Conservation (phyloP, 2,329 filamentous ascomycete genomes). For the Gnomoniopsis smithogilvyi region DNA sequence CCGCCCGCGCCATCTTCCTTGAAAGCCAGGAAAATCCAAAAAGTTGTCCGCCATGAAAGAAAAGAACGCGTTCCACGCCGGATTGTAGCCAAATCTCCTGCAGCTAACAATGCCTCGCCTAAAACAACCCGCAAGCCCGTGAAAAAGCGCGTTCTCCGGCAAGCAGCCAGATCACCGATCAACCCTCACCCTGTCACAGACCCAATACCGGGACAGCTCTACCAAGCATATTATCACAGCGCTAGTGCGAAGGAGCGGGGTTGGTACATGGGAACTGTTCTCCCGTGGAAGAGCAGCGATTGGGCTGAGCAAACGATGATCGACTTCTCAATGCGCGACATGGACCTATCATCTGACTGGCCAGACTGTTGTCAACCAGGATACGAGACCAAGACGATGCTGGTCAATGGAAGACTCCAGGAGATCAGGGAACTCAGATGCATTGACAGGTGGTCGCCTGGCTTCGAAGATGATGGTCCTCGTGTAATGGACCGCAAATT, state of each 20-base stretch:
- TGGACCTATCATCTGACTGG: background rate
- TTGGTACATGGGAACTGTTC: slow-evolving; percentile 8
- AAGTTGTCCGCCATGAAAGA: too few relatives aligned
- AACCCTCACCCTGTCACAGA: background rate
- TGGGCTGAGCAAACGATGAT: slow-evolving; percentile 5
- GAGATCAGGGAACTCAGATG: background rate
- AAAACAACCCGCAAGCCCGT: too few relatives aligned
- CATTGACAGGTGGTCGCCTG: background rate
- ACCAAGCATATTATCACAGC: slow-evolving; percentile 12
- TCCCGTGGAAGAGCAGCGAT: slow-evolving; percentile 1
- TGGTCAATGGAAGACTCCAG: background rate
- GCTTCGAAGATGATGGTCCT: background rate
- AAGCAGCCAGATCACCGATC: background rate
- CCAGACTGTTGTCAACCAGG: slow-evolving; percentile 1
- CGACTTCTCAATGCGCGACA: background rate
- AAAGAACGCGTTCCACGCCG: too few relatives aligned
- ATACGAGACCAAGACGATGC: background rate
- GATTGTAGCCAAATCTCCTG: background rate
- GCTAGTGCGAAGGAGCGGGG: background rate
- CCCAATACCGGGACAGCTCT: slow-evolving; percentile 3
- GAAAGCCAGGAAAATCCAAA: too few relatives aligned
- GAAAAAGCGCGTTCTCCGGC: too few relatives aligned
- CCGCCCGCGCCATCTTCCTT: too few relatives aligned
- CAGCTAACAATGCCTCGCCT: background rate
- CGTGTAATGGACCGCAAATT: background rate